Evolutionary conservation across 108 stramenopile genomes (phyloP).

Genomic region (Cyclotella atomus): DNA sequence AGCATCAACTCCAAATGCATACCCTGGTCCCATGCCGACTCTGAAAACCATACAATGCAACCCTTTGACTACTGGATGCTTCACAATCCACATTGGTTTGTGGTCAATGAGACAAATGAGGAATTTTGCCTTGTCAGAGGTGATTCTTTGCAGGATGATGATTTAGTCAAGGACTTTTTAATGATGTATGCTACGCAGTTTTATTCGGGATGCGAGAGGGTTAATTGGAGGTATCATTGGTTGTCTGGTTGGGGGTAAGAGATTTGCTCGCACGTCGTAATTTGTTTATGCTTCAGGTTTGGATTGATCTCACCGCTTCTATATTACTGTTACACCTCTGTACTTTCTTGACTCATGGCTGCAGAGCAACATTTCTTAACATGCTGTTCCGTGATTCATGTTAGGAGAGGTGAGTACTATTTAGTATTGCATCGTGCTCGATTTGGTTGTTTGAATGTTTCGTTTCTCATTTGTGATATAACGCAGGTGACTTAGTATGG

Average conservation of each 20-base stretch:
- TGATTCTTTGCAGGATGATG: not conserved
- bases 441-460: not conserved
- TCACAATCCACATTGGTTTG: constrained; percentile 34
- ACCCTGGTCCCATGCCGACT: constrained; percentile 10
- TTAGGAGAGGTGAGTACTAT: constrained; percentile 42
- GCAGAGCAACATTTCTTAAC: not conserved
- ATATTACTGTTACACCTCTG: not conserved
- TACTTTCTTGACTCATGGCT: not conserved
- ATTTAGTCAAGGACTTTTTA: constrained; percentile 12
- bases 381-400: constrained; percentile 38
- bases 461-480: too few species aligned
- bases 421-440: too few species aligned
- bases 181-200: constrained; percentile 32
- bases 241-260: constrained; percentile 25
- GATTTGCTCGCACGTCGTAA: constrained; percentile 6
- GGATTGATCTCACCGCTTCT: too few species aligned
- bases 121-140: constrained; percentile 19
- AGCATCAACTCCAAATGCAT: too few species aligned
- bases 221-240: constrained; percentile 24
- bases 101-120: constrained; percentile 14
- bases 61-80: constrained; percentile 31
- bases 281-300: not conserved
- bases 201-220: constrained; percentile 17
- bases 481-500: too few species aligned
- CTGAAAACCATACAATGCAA: constrained; percentile 23